These are phyloP conservation scores for Desmodesmus armatus DNA, from an alignment of 139 green algal genomes.

Conservation along the genomic window DNA sequence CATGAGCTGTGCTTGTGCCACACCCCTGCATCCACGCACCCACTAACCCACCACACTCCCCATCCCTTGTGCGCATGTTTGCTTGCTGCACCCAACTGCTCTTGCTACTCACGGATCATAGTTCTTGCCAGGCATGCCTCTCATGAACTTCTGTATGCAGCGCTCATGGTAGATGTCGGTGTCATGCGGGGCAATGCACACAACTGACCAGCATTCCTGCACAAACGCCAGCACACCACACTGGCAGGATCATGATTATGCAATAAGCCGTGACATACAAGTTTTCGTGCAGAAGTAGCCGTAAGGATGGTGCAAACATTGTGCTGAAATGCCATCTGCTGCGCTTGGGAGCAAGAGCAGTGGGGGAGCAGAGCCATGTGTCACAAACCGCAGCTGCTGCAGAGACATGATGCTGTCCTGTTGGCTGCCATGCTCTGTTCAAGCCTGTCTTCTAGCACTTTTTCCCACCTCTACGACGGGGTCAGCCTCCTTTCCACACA, in stretches of 20 bases:
- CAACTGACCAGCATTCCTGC: neutral
- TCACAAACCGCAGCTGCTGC: neutral
- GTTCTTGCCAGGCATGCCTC: conserved; percentile 5
- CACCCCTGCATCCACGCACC: too few relatives aligned
- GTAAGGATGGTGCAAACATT: neutral
- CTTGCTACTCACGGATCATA: conserved; percentile 5
- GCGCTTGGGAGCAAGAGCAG: neutral
- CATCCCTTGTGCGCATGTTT: too few relatives aligned
- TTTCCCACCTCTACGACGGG: neutral
- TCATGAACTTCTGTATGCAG: neutral
- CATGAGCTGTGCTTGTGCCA: too few relatives aligned
- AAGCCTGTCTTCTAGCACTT: neutral
- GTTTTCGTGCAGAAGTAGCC: neutral
- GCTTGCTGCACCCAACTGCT: too few relatives aligned
- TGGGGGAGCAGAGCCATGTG: neutral
- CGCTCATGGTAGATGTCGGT: conserved; percentile 9
- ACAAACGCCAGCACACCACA: neutral
- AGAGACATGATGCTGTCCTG: neutral
- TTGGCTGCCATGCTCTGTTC: neutral
- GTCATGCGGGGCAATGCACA: neutral
- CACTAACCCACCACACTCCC: too few relatives aligned
- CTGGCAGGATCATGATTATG: neutral
- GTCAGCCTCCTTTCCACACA: neutral
- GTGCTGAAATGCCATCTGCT: neutral
- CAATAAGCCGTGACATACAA: neutral